Percentiles rank a stretch among this genome's conserved stretches.
Evolutionary conservation across 2,329 filamentous ascomycete genomes (phyloP).

Genomic region (Ophiocordyceps camponoti-leonardi): DNA sequence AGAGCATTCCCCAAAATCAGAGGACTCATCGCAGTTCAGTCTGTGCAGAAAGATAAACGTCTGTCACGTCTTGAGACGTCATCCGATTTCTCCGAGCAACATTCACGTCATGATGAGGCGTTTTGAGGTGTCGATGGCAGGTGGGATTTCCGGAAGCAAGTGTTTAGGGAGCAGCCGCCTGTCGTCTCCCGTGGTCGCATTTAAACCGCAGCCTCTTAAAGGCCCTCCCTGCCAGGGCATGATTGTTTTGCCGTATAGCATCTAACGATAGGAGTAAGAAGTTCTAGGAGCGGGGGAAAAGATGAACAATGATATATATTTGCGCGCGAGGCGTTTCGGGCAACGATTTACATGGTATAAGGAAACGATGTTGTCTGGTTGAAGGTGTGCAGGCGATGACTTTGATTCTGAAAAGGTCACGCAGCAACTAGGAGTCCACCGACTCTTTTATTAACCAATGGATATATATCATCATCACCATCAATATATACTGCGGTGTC

Average conservation of each 20-base stretch:
- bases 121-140: constrained; percentile 7
- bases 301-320: not conserved
- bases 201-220: not conserved
- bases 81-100: not conserved
- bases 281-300: not conserved
- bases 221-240: not conserved
- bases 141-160: not conserved
- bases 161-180: not conserved
- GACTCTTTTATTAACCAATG: too few species aligned
- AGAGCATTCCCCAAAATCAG: too few species aligned
- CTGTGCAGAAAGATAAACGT: not conserved
- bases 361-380: constrained; percentile 3
- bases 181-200: not conserved
- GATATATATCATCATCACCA: too few species aligned
- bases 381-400: too few species aligned
- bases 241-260: not conserved
- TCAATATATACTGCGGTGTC: too few species aligned
- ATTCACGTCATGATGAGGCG: constrained; percentile 2
- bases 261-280: not conserved
- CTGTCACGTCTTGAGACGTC: not conserved
- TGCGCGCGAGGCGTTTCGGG: constrained; percentile 1
- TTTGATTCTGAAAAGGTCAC: too few species aligned
- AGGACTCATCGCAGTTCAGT: not conserved
- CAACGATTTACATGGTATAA: constrained; percentile 6
- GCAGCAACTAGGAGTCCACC: too few species aligned